Conservation (phyloP, 192 early-diverging fungal species). For the Mortierella claussenii region DNA sequence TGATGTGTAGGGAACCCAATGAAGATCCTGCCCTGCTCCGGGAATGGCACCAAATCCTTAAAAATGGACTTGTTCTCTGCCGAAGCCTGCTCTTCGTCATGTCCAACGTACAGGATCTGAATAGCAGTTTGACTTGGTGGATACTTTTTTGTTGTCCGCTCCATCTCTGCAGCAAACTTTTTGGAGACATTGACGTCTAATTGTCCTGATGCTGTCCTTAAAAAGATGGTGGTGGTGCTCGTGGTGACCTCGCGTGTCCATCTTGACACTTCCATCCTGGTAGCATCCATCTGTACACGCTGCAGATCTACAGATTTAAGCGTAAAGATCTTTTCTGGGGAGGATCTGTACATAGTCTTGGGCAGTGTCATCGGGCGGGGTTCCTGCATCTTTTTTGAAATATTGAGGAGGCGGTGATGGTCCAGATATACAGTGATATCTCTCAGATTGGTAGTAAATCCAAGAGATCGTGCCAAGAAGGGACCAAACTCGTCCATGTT, state of each 20-base stretch:
- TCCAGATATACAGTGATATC: conserved; percentile 74
- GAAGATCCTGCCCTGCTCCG: conserved; percentile 85
- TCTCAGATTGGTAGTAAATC: conserved; percentile 81
- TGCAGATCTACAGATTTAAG: conserved; percentile 70
- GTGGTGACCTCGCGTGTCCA: conserved; percentile 30
- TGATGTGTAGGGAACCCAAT: conserved; percentile 94
- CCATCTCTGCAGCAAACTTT: conserved; percentile 77
- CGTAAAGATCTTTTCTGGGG: conserved; percentile 78
- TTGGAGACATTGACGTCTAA: conserved; percentile 64
- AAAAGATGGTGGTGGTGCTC: conserved; percentile 66
- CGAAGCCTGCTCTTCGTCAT: conserved; percentile 81
- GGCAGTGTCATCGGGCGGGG: conserved; percentile 69
- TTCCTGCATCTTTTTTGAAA: conserved; percentile 73
- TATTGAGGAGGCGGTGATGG: conserved; percentile 61
- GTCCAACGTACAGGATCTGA: conserved; percentile 76
- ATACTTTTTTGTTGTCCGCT: conserved; percentile 87
- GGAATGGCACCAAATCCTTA: conserved; percentile 75
- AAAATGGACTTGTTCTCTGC: conserved; percentile 72
- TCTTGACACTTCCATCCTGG: conserved; percentile 49
- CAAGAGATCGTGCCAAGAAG: conserved; percentile 72
- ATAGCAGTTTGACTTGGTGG: conserved; percentile 78
- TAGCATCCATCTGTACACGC: conserved; percentile 65
- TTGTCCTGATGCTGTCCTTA: conserved; percentile 74
- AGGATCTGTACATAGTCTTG: conserved; percentile 59
- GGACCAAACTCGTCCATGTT: conserved; percentile 62